A percentile compares a stretch with the other conserved stretches of the same genome.
phyloP scores from a whole-genome alignment of 164 flowering plant genomes.

The Taxillus chinensis region DNA sequence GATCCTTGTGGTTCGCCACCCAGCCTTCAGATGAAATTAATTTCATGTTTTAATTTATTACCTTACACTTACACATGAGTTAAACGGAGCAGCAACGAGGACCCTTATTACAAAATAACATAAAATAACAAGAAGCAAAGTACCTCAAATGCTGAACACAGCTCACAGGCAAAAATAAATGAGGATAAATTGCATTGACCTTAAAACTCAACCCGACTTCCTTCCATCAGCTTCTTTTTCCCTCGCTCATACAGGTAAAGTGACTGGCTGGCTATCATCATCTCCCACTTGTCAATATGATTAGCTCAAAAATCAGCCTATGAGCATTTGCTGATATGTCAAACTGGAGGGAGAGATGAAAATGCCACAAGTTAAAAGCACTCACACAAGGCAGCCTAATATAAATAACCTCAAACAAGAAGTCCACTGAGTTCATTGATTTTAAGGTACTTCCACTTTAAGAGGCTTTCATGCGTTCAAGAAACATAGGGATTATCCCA shows the following conservation, averaged over 20 bases:
- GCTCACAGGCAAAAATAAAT: too few relatives aligned
- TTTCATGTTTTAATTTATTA: too few relatives aligned
- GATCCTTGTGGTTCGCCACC: too few relatives aligned
- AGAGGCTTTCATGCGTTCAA: constrained; percentile 85
- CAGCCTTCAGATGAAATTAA: too few relatives aligned
- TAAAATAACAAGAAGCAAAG: too few relatives aligned
- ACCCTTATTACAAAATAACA: too few relatives aligned
- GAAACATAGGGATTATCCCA: constrained; percentile 97
- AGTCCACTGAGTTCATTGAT: constrained; percentile 97
- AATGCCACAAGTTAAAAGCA: not conserved
- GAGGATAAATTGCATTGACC: too few relatives aligned
- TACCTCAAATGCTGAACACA: too few relatives aligned
- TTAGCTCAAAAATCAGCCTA: not conserved
- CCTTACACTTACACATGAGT: too few relatives aligned
- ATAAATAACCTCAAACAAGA: constrained; percentile 69
- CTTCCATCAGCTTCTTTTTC: constrained; percentile 72
- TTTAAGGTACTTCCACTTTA: constrained; percentile 89
- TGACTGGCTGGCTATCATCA: constrained; percentile 33
- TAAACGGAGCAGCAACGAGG: too few relatives aligned
- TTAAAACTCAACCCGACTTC: constrained; percentile 49
- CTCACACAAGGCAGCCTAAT: not conserved
- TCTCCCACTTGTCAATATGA: constrained; percentile 38
- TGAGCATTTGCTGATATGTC: not conserved
- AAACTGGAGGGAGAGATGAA: not conserved
- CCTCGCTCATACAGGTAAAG: constrained; percentile 80